Evolutionary conservation across 768 basidiomycete species (phyloP).

Genomic region (Trametes meyenii): DNA sequence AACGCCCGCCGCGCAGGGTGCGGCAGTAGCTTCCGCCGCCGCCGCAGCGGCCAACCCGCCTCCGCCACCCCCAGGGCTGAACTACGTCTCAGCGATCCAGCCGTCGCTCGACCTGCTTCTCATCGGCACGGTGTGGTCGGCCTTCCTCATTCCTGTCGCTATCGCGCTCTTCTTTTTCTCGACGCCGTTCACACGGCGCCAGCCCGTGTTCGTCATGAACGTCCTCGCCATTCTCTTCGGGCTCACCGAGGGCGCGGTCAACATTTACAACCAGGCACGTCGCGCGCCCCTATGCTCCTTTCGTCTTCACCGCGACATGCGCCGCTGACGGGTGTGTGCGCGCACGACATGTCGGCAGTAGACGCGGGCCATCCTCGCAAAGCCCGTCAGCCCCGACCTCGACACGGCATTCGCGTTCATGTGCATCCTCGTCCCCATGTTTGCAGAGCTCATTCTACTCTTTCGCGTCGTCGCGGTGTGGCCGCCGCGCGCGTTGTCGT

Average conservation of each 20-base stretch:
- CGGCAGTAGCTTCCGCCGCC: not conserved
- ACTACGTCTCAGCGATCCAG: conserved; percentile 1
- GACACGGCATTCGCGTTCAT: conserved; percentile 4
- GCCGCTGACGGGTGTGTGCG: not conserved
- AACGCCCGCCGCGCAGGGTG: not conserved
- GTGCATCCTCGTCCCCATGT: conserved; percentile 33
- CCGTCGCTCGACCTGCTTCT: conserved; percentile 14
- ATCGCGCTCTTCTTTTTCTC: conserved; percentile 33
- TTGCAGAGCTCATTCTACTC: conserved; percentile 44
- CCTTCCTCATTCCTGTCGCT: conserved; percentile 8
- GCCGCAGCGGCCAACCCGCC: not conserved
- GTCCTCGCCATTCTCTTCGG: conserved; percentile 24
- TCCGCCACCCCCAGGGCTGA: not conserved
- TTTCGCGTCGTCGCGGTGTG: conserved; percentile 42
- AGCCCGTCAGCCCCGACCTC: not conserved
- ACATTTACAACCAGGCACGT: conserved; percentile 6
- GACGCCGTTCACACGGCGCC: conserved; percentile 25
- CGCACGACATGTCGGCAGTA: not conserved
- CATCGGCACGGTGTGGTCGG: conserved; percentile 3
- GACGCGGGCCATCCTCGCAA: not conserved
- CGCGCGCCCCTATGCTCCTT: too few species aligned
- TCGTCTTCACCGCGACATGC: not conserved
- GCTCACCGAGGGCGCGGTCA: not conserved
- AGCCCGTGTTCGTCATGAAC: conserved; percentile 32
- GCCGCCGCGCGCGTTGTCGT: conserved; percentile 29